Evolutionary conservation across 2,329 filamentous ascomycete genomes (phyloP), one percentile per base, ranked within the genome.

Genomic region (Aspergillus calidoustus): DNA sequence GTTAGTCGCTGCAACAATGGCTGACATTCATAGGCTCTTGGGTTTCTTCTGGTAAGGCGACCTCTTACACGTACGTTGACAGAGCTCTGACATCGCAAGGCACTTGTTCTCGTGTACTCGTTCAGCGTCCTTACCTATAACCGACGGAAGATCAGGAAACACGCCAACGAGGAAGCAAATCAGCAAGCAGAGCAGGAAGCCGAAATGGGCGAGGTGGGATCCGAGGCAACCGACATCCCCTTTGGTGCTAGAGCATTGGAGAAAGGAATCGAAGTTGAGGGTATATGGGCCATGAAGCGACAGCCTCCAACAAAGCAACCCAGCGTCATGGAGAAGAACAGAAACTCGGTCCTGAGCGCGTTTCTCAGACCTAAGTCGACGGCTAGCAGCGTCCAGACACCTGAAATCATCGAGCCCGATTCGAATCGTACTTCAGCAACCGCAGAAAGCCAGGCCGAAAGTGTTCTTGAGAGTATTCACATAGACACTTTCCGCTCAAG

Each of bases 171-270:
- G 64, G 89, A 92, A 66, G 86, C 88, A 68, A 86, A 90, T 66
- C 89, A 89, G 71, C 82, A 83, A 67, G 80, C 80, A 25, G 83
- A 83, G 50, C 76, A 74, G 46, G 72, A 76, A 63, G 82, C 65
- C 75, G 82, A 87, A 69, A 81, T 87, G 58, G 80, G 84, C 77
- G 64, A 84, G 77, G 74, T 87, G 80, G 64, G 87, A 82, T 70
- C 70, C 30, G 78, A 76, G 65, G 76, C 77, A 52, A 81, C 86
- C 54, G 89, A 91, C 9, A 86, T 96, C 41, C 93, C 92, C 0
- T 97, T 97, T 71, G 93, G 94, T 22, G 87, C 95, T 57, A 88
- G 91, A 68, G 93, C 93, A 7, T 86, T 97, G 51, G 89, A 97
- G 74, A 90, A 86, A 68, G 93, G 93, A 6, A 82, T 96, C 48